Base-by-base conservation (phyloP, 768 basidiomycete genomes). In the Leccinum subgranulosum region DNA sequence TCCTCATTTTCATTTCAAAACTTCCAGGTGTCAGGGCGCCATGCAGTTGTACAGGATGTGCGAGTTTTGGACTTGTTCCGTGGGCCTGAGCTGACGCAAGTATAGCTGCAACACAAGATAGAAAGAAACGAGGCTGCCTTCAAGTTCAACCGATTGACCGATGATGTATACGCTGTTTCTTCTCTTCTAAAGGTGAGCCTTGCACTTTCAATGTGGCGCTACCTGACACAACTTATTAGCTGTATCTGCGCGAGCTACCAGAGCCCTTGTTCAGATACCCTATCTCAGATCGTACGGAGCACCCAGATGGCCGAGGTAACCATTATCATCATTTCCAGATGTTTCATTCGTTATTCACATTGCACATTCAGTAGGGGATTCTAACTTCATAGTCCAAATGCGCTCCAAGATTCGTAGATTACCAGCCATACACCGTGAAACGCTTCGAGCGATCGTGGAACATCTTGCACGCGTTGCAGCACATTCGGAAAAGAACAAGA, bases 231-330 rank as follows among this genome's bases (percentile, higher is more conserved):
- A 15, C 29, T 46, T 15, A 15, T 33, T 52, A 90, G 88, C 73
- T 86, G 34, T 90, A 96, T 75, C 77, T 96, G 23, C 85, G 94
- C 53, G 90, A 91, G 66, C 75, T 97, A 15, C 92, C 94, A 2
- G 94, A 97, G 66, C 92, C 94, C 4, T 78, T 97, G 19, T 96
- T 97, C 76, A 86, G 76, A 66, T 89, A 88, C 66, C 79, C 89
- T 10, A 73, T 92, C 17, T 82, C 86, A 59, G 94, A 97, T 64
- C 84, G 94, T 21, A 76, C 90, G 27, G 88, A 92, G 62, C 85
- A 93, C 66, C 85, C 86, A 1, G 88, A 92, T 61, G 84, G 86
- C 62, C 73, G 86, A 70, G 87, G 93, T 92, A 61, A 75, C 65
- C 21, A 23, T 56, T 45, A 25, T 28, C 29, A 23, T 29, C 11